These are phyloP conservation scores for Amphibolis antarctica DNA, from an alignment of 106 monocot species.

Conservation along the genomic window DNA sequence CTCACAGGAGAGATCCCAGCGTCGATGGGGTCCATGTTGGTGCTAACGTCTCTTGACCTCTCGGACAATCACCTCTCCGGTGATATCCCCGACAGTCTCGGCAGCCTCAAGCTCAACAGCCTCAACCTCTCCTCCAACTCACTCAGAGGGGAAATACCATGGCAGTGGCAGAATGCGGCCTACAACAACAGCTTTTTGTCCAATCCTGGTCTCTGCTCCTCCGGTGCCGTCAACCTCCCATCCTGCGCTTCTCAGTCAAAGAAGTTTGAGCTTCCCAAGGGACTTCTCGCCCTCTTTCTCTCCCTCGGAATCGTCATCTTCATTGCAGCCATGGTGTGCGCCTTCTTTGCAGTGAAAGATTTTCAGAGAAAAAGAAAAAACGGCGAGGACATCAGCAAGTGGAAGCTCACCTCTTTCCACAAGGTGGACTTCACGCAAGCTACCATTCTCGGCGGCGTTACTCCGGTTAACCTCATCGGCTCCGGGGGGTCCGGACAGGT, in stretches of 20 bases:
- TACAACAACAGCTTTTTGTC: constrained; percentile 47
- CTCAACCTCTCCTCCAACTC: constrained; percentile 75
- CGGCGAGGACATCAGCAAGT: constrained; percentile 1
- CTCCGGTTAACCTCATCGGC: constrained; percentile 50
- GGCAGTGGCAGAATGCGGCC: constrained; percentile 24
- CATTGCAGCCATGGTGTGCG: not conserved
- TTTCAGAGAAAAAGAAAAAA: constrained; percentile 7
- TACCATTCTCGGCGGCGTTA: constrained; percentile 30
- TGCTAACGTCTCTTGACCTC: constrained; percentile 49
- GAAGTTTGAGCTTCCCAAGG: constrained; percentile 16
- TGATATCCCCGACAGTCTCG: constrained; percentile 24
- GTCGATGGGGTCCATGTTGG: constrained; percentile 31
- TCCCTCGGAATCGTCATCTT: constrained; percentile 27
- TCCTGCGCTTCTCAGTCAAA: constrained; percentile 3
- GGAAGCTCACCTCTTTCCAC: constrained; percentile 78
- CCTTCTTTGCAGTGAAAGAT: constrained; percentile 14
- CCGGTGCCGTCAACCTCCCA: constrained; percentile 4
- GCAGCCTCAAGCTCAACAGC: constrained; percentile 23
- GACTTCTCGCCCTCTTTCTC: constrained; percentile 22
- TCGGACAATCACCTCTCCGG: constrained; percentile 59
- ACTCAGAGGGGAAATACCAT: constrained; percentile 50
- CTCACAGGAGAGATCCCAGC: constrained; percentile 54
- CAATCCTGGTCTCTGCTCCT: constrained; percentile 40
- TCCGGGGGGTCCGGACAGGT: constrained; percentile 56
- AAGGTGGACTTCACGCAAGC: constrained; percentile 37